Base-by-base conservation (phyloP, 2,329 filamentous ascomycete genomes). In the Hypomyces perniciosus region DNA sequence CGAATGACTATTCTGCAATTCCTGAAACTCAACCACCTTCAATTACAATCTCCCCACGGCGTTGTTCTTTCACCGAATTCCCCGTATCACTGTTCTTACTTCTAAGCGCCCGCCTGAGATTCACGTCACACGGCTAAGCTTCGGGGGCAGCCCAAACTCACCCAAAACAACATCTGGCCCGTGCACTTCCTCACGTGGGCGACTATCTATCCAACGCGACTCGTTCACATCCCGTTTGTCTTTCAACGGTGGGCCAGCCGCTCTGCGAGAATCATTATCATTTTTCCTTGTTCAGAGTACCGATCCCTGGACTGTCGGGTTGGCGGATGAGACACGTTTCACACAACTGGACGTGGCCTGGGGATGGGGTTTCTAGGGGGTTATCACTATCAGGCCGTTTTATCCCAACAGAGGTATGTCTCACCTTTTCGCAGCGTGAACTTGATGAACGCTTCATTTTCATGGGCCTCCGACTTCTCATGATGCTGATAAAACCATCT, bases 101-200 rank as follows among this genome's bases (percentile, higher is more conserved):
- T 20, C 20, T 20, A 20, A 20, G 20, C 20, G 20, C 20, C 20
- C 20, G 20, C 20, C 20, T 20, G 20, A 20, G 20, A 20, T 39
- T 37, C 13, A 43, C 27, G 20, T 33, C 20, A 30, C 9, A 8
- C 52, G 52, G 52, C 34, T 54, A 54, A 54, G 44, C 4, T 20
- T 41, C 52, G 52, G 34, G 13, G 29, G 27, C 37, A 20, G 26
- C 20, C 13, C 13, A 29, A 10, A 39, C 13, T 13, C 30, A 37
- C 47, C 31, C 34, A 20, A 10, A 13, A n/a, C 4, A 26, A n/a
- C 10, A 27, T 20, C 31, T 61, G 58, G 59, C 51, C 57, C 54
- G 59, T 61, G 59, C 59, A 46, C 47, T 44, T 44, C 48, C 57
- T 60, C 59, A 61, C 57, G 59, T 60, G 59, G 51, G 37, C 30